Conservation (phyloP, 1,139 yeast species). For the Candida mesenterica region DNA sequence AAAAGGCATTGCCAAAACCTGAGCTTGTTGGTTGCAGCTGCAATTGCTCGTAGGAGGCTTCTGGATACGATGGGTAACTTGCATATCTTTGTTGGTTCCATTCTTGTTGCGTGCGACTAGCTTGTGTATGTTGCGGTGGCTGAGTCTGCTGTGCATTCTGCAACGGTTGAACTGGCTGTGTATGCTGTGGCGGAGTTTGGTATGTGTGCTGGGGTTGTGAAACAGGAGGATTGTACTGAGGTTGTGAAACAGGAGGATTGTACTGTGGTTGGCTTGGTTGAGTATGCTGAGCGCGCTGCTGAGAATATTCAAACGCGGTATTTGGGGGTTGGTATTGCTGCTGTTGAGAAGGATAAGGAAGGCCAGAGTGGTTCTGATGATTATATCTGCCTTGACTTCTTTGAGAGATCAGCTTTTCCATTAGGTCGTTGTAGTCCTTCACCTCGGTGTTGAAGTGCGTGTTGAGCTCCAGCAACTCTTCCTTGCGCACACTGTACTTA, state of each 20-base stretch:
- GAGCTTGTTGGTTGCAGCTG: conserved; percentile 36
- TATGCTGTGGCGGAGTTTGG: neutral
- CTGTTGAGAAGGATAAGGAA: conserved; percentile 21
- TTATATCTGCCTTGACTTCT: conserved; percentile 17
- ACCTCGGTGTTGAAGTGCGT: conserved; percentile 68
- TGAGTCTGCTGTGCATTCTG: neutral
- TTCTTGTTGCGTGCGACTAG: conserved; percentile 3
- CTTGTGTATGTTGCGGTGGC: neutral
- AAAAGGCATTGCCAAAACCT: conserved; percentile 34
- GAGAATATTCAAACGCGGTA: conserved; percentile 8
- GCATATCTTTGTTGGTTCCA: conserved; percentile 3
- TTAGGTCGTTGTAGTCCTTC: conserved; percentile 63
- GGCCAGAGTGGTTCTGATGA: conserved; percentile 4
- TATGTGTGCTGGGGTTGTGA: too few relatives aligned
- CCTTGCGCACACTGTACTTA: conserved; percentile 69
- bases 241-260: neutral
- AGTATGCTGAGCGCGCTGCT: conserved; percentile 15
- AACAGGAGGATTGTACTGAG: neutral
- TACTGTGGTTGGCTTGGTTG: conserved; percentile 9
- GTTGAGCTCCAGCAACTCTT: conserved; percentile 71
- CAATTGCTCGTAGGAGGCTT: conserved; percentile 13
- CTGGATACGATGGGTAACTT: conserved; percentile 6
- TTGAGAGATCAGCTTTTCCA: conserved; percentile 49
- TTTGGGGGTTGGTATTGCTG: conserved; percentile 7
- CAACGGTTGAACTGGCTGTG: neutral